Conservation (phyloP, 2,329 filamentous ascomycete species). For the Cercospora sp. region DNA sequence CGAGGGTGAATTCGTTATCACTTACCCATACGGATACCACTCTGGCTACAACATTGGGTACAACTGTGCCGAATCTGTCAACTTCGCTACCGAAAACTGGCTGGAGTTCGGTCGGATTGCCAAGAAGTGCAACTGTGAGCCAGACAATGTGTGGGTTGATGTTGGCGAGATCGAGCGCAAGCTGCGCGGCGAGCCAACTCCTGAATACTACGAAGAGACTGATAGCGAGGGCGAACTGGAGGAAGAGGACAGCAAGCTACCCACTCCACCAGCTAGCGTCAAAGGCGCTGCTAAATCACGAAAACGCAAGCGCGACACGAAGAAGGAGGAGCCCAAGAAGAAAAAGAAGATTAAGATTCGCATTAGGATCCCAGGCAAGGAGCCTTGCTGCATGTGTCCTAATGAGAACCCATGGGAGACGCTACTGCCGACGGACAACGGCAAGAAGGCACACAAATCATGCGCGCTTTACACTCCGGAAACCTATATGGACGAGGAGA, state of each 20-base stretch:
- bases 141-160: conserved; percentile 98
- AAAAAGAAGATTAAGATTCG: conserved; percentile 78
- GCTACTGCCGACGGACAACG: conserved; percentile 84
- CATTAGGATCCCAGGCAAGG: conserved; percentile 67
- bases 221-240: conserved; percentile 65
- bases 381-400: conserved; percentile 88
- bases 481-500: conserved; percentile 75
- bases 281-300: conserved; percentile 58
- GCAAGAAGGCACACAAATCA: conserved; percentile 79
- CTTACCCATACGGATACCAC: conserved; percentile 97
- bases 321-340: conserved; percentile 56
- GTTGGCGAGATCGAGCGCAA: conserved; percentile 95
- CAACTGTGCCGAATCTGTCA: conserved; percentile 98
- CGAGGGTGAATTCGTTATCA: conserved; percentile 97
- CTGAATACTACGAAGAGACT: conserved; percentile 78
- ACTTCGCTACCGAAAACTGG: conserved; percentile 95
- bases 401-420: conserved; percentile 82
- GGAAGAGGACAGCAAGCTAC: conserved; percentile 62
- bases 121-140: conserved; percentile 94
- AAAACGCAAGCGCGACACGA: conserved; percentile 68
- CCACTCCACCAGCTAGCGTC: conserved; percentile 75
- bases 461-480: conserved; percentile 92
- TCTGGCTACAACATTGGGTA: conserved; percentile 98
- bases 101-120: conserved; percentile 91
- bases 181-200: conserved; percentile 76